Base-by-base conservation (phyloP, 192 early-diverging fungal species). In the Coemansia erecta region DNA sequence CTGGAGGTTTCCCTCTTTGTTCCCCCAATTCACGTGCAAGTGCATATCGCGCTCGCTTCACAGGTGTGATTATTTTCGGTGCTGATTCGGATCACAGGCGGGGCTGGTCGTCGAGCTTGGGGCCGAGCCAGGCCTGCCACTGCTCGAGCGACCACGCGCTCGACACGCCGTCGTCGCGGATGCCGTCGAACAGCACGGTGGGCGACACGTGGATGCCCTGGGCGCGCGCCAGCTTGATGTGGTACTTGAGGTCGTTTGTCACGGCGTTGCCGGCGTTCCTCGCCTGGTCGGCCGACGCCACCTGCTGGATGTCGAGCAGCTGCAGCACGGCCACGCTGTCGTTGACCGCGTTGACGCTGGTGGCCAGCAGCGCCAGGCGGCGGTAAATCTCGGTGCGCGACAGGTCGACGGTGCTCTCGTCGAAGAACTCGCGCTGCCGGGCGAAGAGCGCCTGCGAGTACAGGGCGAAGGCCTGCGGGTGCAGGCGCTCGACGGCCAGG, bases 131-230 rank as follows among this genome's bases (percentile, higher is more conserved):
- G 21, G 82, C 66, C 56, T 81, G 62, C 85, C 87, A 92, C 61
- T 87, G 75, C 1, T 85, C 81, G 22, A 88, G 60, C 0, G 68
- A 66, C 91, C 91, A 92, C 2, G 84, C 69, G 58, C 85, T 86
- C 14, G 85, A 87, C 2, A 90, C 81, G n/a, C 51, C 44, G 54
- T 85, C 83, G 56, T 90, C 85, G 31, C 77, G 64, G 17, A 85
- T 33, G 1, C 90, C 87, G 61, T 92, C 87, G 56, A 83, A 81
- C 2, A 90, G 56, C 3, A 87, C 85, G 4, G 91, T 90, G 2
- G 91, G 91, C 45, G 83, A 85, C 31, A 90, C 86, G 63, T 92
- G 91, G 63, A 92, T 87, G 2, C 85, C 86, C 47, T 82, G 83
- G 37, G 89, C 85, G 51, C 91, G 84, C 2, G 79, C 85, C 1